Percentiles rank a stretch among this genome's conserved stretches.
Conservation (phyloP, 2,329 filamentous ascomycete genomes). For the Epichloe coenophiala region DNA sequence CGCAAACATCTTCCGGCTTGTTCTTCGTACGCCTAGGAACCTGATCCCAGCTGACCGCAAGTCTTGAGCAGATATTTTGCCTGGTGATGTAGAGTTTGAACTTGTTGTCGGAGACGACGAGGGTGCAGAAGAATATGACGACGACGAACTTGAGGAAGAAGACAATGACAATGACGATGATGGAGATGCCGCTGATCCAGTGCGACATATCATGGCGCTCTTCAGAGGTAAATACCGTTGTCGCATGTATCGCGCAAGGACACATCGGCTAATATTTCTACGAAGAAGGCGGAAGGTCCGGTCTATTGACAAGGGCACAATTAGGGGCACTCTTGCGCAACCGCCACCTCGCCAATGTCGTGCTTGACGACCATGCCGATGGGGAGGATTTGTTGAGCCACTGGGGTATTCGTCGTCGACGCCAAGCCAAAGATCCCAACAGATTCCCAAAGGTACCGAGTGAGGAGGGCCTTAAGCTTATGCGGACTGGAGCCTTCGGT, state of each 20-base stretch:
- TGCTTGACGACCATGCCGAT: slow-evolving; percentile 25
- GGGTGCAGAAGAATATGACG: slow-evolving; percentile 9
- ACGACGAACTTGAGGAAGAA: slow-evolving; percentile 14
- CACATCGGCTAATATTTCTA: slow-evolving; percentile 1
- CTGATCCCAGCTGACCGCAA: not conserved
- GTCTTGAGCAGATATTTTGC: not conserved
- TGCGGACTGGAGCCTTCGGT: slow-evolving; percentile 74
- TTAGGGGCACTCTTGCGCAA: slow-evolving; percentile 27
- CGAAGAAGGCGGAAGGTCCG: slow-evolving; percentile 14
- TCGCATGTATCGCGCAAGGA: not conserved
- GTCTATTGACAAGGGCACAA: slow-evolving; percentile 22
- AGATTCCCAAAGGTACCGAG: slow-evolving; percentile 77
- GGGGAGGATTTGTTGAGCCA: slow-evolving; percentile 22
- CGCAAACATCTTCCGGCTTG: not conserved
- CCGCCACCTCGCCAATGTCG: slow-evolving; percentile 21
- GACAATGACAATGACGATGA: slow-evolving; percentile 11
- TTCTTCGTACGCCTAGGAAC: not conserved
- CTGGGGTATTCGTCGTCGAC: slow-evolving; percentile 31
- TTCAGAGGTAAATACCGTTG: slow-evolving; percentile 15
- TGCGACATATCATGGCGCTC: slow-evolving; percentile 22
- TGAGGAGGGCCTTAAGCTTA: slow-evolving; percentile 59
- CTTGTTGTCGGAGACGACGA: slow-evolving; percentile 11
- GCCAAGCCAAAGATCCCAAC: slow-evolving; percentile 32
- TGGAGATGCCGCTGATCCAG: slow-evolving; percentile 15
- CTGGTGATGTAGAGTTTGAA: slow-evolving; percentile 10